Evolutionary conservation across 139 green algal species (phyloP).

Genomic region (Marvania coccoides): DNA sequence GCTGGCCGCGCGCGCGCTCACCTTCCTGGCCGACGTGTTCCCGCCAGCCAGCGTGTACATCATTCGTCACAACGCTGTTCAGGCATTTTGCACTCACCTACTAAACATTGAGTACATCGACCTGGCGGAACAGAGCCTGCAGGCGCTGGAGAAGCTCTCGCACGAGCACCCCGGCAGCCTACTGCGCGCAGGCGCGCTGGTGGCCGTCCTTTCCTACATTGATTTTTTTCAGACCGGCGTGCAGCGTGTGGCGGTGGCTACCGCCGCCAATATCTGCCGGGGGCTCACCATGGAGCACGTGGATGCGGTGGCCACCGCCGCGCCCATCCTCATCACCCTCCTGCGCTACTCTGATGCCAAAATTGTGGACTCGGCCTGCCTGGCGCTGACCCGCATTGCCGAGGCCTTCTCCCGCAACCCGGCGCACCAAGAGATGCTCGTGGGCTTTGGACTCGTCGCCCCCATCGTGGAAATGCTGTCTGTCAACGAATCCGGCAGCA

Average conservation of each 20-base stretch:
- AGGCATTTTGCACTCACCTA: conserved; percentile 70
- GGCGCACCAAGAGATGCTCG: conserved; percentile 55
- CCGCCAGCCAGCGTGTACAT: conserved; percentile 60
- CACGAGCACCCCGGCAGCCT: conserved; percentile 71
- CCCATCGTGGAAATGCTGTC: conserved; percentile 67
- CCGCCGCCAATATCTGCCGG: conserved; percentile 85
- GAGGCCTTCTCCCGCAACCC: conserved; percentile 44
- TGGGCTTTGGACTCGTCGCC: conserved; percentile 54
- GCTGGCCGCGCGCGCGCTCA: conserved; percentile 83
- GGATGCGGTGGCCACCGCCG: conserved; percentile 49
- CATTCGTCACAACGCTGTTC: conserved; percentile 80
- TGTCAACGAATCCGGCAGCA: conserved; percentile 41
- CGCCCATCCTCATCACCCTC: conserved; percentile 82
- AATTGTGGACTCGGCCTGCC: conserved; percentile 83
- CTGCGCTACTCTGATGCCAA: conserved; percentile 79
- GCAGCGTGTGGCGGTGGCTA: conserved; percentile 81
- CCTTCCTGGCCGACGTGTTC: conserved; percentile 86
- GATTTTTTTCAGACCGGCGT: conserved; percentile 94
- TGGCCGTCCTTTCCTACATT: conserved; percentile 85
- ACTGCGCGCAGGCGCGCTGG: conserved; percentile 71
- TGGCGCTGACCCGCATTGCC: conserved; percentile 74
- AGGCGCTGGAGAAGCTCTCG: conserved; percentile 92
- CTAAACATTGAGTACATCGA: conserved; percentile 98
- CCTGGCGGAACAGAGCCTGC: conserved; percentile 88
- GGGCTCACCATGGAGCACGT: conserved; percentile 42